Conservation (phyloP, 768 basidiomycete species). For the Cyclocybe cylindracea region DNA sequence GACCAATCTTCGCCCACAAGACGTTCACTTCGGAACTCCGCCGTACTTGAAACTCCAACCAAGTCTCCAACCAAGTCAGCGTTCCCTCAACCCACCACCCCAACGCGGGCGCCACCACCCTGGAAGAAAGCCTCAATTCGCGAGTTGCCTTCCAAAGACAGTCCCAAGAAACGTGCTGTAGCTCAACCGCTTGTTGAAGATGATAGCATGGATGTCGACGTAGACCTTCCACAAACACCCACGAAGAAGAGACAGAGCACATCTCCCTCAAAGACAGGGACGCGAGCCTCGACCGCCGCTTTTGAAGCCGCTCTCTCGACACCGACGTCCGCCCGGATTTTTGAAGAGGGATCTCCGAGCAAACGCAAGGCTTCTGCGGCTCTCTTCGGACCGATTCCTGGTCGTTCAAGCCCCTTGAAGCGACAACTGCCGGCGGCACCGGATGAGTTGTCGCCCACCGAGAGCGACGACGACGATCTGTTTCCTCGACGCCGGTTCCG, state of each 20-base stretch:
- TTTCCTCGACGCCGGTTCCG: conserved; percentile 41
- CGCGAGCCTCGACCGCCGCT: conserved; percentile 1
- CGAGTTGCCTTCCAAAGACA: conserved; percentile 35
- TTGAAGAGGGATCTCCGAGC: no score
- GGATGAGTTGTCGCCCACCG: conserved; percentile 18
- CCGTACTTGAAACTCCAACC: background rate
- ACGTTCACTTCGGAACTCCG: background rate
- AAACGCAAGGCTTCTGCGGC: no score
- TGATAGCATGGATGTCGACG: conserved; percentile 25
- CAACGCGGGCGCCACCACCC: conserved; percentile 13
- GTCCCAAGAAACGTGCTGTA: conserved; percentile 37
- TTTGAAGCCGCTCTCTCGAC: background rate
- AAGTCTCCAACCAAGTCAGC: conserved; percentile 22
- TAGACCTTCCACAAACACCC: conserved; percentile 39
- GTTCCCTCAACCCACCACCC: conserved; percentile 19
- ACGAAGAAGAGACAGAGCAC: conserved; percentile 40
- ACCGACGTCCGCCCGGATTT: background rate
- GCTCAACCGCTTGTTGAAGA: conserved; percentile 10
- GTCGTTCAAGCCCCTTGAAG: conserved; percentile 4
- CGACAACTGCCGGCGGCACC: background rate
- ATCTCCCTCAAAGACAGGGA: conserved; percentile 12
- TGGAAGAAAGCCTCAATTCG: conserved; percentile 23
- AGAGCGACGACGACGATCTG: conserved; percentile 21
- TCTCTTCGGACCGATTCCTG: background rate
- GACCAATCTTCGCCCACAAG: conserved; percentile 14